Evolutionary conservation across 768 basidiomycete genomes (phyloP).

Genomic region (Porpolomopsis calyptriformis): DNA sequence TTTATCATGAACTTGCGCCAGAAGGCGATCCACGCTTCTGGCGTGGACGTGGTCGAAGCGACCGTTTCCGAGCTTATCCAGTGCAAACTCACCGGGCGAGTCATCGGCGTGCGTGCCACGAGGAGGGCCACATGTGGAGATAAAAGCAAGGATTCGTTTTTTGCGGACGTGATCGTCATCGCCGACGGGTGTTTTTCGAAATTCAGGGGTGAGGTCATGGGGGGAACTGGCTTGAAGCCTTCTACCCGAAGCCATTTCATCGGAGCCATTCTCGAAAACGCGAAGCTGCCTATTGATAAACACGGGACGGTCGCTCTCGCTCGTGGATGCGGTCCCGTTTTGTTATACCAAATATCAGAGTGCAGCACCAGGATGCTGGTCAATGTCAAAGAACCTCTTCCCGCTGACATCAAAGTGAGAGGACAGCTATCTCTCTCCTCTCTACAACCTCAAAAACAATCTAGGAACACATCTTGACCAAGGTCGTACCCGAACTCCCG

Average conservation of each 20-base stretch:
- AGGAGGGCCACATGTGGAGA: conserved; percentile 23
- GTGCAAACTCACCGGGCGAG: conserved; percentile 33
- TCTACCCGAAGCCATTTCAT: conserved; percentile 69
- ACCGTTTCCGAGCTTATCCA: conserved; percentile 71
- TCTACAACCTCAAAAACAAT: not conserved
- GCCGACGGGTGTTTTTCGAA: conserved; percentile 96
- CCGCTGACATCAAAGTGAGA: conserved; percentile 66
- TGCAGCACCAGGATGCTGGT: conserved; percentile 90
- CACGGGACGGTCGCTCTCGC: conserved; percentile 81
- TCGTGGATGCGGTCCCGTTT: conserved; percentile 73
- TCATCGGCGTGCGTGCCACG: conserved; percentile 60
- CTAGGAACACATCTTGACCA: conserved; percentile 57
- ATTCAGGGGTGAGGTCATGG: conserved; percentile 67
- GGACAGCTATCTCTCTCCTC: not conserved
- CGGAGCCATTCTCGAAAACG: conserved; percentile 75
- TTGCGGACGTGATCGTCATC: conserved; percentile 72
- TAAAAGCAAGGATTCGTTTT: conserved; percentile 41
- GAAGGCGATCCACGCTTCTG: conserved; percentile 45
- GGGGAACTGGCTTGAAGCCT: conserved; percentile 36
- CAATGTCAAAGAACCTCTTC: conserved; percentile 77
- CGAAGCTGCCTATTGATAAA: conserved; percentile 56
- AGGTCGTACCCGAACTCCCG: conserved; percentile 79
- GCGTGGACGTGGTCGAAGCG: conserved; percentile 78
- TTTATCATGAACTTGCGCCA: conserved; percentile 74
- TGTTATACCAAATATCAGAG: conserved; percentile 85